Conservation (phyloP, 495 filamentous ascomycete species). For the Penicillium simplicissimum region DNA sequence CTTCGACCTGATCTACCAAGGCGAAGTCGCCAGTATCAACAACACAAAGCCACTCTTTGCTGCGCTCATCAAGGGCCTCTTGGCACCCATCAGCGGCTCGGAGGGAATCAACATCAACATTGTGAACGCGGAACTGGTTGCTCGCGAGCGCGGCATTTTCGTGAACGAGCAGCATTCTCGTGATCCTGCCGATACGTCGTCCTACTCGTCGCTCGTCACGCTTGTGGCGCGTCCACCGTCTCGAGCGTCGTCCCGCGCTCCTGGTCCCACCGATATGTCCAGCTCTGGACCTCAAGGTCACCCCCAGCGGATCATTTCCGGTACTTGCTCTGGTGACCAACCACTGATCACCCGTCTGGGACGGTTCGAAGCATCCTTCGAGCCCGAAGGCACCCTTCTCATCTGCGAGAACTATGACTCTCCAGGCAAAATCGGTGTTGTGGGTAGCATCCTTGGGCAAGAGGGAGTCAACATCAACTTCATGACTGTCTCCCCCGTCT, state of each 20-base stretch:
- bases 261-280: conserved; percentile 4
- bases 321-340: conserved; percentile 58
- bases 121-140: conserved; percentile 69
- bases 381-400: conserved; percentile 62
- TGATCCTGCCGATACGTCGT: conserved; percentile 46
- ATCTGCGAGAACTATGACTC: conserved; percentile 71
- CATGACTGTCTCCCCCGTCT: conserved; percentile 65
- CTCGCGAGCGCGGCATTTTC: conserved; percentile 66
- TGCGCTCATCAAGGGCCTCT: conserved; percentile 67
- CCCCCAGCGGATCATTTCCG: conserved; percentile 60
- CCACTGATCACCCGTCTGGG: conserved; percentile 66
- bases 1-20: conserved; percentile 70
- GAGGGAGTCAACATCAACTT: conserved; percentile 69
- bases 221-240: conserved; percentile 47
- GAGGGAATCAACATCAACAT: conserved; percentile 69
- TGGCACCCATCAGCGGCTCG: conserved; percentile 55
- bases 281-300: conserved; percentile 1
- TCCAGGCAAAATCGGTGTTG: conserved; percentile 71
- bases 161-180: conserved; percentile 64
- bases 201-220: conserved; percentile 63
- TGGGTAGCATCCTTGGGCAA: conserved; percentile 61
- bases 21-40: conserved; percentile 58
- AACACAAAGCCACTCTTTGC: conserved; percentile 72
- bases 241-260: conserved; percentile 23
- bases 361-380: conserved; percentile 63